phyloP scores from a whole-genome alignment of 2,329 filamentous ascomycete species.

The Diaporthe citrichinensis region DNA sequence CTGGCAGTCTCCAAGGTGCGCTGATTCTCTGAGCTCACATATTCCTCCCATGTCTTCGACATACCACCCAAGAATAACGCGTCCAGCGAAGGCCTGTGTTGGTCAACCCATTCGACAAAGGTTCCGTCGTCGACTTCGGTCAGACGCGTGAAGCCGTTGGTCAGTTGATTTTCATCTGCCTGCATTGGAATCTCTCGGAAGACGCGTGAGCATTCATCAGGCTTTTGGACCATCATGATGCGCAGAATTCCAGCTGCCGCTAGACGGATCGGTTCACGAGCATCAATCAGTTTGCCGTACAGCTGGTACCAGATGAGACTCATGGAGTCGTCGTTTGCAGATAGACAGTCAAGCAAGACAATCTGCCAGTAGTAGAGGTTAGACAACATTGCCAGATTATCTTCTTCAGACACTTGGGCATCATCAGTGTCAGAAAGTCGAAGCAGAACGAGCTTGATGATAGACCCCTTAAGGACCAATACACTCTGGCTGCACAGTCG shows the following conservation, averaged over 20 bases:
- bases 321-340: slow-evolving; percentile 84
- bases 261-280: slow-evolving; percentile 75
- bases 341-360: slow-evolving; percentile 84
- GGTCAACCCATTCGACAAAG: slow-evolving; percentile 90
- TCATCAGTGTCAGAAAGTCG: slow-evolving; percentile 88
- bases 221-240: slow-evolving; percentile 94
- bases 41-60: slow-evolving; percentile 89
- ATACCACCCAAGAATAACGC: slow-evolving; percentile 85
- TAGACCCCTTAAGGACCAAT: slow-evolving; percentile 79
- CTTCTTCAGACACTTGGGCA: slow-evolving; percentile 68
- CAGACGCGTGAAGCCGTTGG: slow-evolving; percentile 84
- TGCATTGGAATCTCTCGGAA: slow-evolving; percentile 81
- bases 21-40: slow-evolving; percentile 85
- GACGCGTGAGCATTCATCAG: slow-evolving; percentile 81
- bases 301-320: slow-evolving; percentile 92
- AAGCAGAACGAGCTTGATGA: slow-evolving; percentile 84
- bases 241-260: slow-evolving; percentile 89
- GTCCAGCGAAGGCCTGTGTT: slow-evolving; percentile 84
- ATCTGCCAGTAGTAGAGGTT: slow-evolving; percentile 97
- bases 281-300: slow-evolving; percentile 87
- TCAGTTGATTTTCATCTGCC: slow-evolving; percentile 67
- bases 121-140: slow-evolving; percentile 90
- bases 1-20: slow-evolving; percentile 83
- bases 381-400: slow-evolving; percentile 80
- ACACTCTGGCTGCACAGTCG: slow-evolving; percentile 91